phyloP scores from a whole-genome alignment of 2,329 filamentous ascomycete species.

The Colletotrichum karsti region DNA sequence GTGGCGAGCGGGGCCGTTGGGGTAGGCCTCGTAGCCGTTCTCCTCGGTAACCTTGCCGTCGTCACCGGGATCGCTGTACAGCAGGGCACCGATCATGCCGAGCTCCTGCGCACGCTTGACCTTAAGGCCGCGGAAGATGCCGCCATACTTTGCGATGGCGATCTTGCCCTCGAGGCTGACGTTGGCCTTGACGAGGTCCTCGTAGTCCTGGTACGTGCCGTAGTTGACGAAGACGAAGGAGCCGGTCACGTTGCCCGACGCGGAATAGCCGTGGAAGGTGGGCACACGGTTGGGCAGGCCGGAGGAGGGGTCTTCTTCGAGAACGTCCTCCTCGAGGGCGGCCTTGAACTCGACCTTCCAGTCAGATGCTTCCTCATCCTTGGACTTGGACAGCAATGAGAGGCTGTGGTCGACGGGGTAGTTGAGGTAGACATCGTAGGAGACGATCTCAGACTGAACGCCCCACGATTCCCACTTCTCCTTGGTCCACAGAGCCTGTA shows the following conservation, averaged over 20 bases:
- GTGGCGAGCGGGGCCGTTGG: slow-evolving; percentile 85
- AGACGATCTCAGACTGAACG: slow-evolving; percentile 67
- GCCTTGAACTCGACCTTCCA: slow-evolving; percentile 81
- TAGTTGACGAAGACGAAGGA: slow-evolving; percentile 92
- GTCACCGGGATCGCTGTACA: slow-evolving; percentile 90
- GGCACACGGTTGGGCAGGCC: slow-evolving; percentile 78
- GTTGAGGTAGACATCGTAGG: slow-evolving; percentile 83
- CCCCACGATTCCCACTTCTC: slow-evolving; percentile 79
- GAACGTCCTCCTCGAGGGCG: slow-evolving; percentile 81
- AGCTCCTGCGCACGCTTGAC: slow-evolving; percentile 92
- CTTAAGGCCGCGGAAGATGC: slow-evolving; percentile 89
- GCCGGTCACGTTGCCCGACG: slow-evolving; percentile 89
- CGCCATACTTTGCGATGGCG: slow-evolving; percentile 85
- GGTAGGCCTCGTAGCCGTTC: slow-evolving; percentile 83
- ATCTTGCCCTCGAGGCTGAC: slow-evolving; percentile 85
- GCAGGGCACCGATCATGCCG: slow-evolving; percentile 84
- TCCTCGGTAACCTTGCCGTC: slow-evolving; percentile 84
- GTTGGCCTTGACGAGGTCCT: slow-evolving; percentile 80
- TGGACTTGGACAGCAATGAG: slow-evolving; percentile 66
- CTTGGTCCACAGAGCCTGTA: slow-evolving; percentile 75
- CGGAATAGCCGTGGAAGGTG: slow-evolving; percentile 95
- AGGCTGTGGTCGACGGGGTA: slow-evolving; percentile 78
- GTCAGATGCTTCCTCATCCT: slow-evolving; percentile 34
- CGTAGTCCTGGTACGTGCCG: slow-evolving; percentile 85
- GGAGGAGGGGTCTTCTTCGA: slow-evolving; percentile 85